Conservation (phyloP, 2,329 filamentous ascomycete genomes). For the Nigrograna mackinnonii region DNA sequence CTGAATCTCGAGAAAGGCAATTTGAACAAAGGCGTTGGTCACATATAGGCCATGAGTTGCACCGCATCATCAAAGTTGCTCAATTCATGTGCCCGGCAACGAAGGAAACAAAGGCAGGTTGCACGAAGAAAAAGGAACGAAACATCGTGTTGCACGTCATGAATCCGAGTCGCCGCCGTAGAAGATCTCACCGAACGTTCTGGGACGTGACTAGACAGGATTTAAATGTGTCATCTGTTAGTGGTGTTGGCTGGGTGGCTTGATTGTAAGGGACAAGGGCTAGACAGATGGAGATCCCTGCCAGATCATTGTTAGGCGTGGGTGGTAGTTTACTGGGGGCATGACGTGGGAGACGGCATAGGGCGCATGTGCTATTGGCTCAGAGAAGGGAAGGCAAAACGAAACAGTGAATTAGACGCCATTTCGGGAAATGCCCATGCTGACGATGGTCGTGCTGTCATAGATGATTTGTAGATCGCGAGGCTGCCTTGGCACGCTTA, state of each 20-base stretch:
- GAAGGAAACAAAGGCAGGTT: not conserved
- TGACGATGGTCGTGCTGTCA: slow-evolving; percentile 31
- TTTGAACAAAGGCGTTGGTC: not conserved
- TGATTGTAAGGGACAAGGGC: not conserved
- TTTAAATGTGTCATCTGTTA: not conserved
- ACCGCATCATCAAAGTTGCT: slow-evolving; percentile 2
- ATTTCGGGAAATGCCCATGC: not conserved
- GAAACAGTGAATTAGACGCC: not conserved
- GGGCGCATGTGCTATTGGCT: not conserved
- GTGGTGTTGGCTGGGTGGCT: not conserved
- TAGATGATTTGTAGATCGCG: slow-evolving; percentile 30
- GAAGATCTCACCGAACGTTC: not conserved
- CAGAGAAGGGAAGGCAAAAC: not conserved
- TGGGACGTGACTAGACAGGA: not conserved
- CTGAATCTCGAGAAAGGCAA: not conserved
- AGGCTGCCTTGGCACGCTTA: slow-evolving; percentile 14
- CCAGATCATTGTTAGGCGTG: not conserved
- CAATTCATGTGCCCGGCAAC: not conserved
- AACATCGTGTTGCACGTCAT: not conserved
- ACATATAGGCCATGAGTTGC: slow-evolving; percentile 7
- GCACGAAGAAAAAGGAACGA: not conserved
- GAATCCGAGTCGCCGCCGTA: not conserved
- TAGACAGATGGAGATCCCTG: not conserved
- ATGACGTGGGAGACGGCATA: not conserved
- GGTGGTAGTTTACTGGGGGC: not conserved